These are phyloP conservation scores for Lactifluus pinguis DNA, from an alignment of 768 basidiomycete genomes.

Conservation along the genomic window DNA sequence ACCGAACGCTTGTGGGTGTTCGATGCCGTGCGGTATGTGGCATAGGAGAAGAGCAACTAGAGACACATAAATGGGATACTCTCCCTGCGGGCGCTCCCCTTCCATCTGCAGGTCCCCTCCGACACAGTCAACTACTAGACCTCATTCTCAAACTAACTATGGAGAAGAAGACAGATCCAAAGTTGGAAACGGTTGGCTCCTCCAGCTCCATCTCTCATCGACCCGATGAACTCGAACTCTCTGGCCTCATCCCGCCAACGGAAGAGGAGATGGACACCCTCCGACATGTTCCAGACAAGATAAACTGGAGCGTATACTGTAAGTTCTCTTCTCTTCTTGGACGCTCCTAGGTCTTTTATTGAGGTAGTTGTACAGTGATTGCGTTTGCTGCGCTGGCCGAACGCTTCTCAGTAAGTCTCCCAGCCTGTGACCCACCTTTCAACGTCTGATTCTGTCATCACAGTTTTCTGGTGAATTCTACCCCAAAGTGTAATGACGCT, in stretches of 20 bases:
- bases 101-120: neutral
- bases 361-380: slow-evolving; percentile 16
- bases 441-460: neutral
- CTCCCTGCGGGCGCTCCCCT: neutral
- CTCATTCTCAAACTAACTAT: neutral
- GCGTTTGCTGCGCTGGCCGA: slow-evolving; percentile 25
- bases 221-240: neutral
- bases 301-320: slow-evolving; percentile 20
- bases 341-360: neutral
- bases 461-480: slow-evolving; percentile 16
- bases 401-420: slow-evolving; percentile 23
- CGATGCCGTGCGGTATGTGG: too few relatives aligned
- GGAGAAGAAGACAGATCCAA: slow-evolving; percentile 13
- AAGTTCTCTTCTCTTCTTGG: neutral
- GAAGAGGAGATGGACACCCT: slow-evolving; percentile 21
- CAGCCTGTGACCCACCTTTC: neutral
- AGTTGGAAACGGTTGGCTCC: neutral
- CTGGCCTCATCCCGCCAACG: slow-evolving; percentile 18
- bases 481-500: neutral
- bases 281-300: slow-evolving; percentile 22
- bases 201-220: neutral
- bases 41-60: neutral
- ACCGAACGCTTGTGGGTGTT: too few relatives aligned
- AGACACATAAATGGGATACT: neutral
- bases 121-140: neutral